Percentiles rank a stretch among this genome's conserved stretches.
Conservation (phyloP, 768 basidiomycete genomes). For the Symmetrospora coprosmae region DNA sequence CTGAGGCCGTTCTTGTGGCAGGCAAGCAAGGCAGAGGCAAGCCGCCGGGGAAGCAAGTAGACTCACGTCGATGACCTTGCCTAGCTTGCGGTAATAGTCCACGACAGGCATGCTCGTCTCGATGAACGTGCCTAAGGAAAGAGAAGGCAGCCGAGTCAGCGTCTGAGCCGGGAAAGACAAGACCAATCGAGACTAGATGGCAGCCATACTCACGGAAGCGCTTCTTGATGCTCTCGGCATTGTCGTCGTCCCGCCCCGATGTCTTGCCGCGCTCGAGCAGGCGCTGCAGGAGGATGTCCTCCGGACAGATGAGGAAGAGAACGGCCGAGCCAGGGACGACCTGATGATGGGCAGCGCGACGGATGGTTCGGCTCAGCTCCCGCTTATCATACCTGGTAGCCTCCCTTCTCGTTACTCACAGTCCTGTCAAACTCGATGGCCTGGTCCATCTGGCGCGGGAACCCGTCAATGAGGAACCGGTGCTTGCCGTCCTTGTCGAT, state of each 20-base stretch:
- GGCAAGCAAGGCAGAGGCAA: neutral
- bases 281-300: conserved; percentile 72
- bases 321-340: conserved; percentile 68
- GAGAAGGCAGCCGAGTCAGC: neutral
- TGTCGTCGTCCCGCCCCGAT: conserved; percentile 90
- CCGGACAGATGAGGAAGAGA: conserved; percentile 72
- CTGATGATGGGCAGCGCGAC: conserved; percentile 21
- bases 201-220: conserved; percentile 59
- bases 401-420: too few relatives aligned
- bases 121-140: conserved; percentile 54
- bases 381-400: neutral
- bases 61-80: conserved; percentile 66
- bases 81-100: conserved; percentile 52
- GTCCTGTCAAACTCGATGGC: conserved; percentile 75
- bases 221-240: conserved; percentile 83
- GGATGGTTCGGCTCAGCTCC: neutral
- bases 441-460: conserved; percentile 98
- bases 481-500: conserved; percentile 53
- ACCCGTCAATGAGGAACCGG: conserved; percentile 89
- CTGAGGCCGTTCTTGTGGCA: neutral
- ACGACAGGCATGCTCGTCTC: conserved; percentile 88
- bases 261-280: conserved; percentile 83
- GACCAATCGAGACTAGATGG: neutral
- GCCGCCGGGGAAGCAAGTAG: neutral
- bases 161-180: neutral